Percentiles rank a stretch among this genome's conserved stretches.
Conservation (phyloP, 2,329 filamentous ascomycete species). For the Colletotrichum orchidophilum region DNA sequence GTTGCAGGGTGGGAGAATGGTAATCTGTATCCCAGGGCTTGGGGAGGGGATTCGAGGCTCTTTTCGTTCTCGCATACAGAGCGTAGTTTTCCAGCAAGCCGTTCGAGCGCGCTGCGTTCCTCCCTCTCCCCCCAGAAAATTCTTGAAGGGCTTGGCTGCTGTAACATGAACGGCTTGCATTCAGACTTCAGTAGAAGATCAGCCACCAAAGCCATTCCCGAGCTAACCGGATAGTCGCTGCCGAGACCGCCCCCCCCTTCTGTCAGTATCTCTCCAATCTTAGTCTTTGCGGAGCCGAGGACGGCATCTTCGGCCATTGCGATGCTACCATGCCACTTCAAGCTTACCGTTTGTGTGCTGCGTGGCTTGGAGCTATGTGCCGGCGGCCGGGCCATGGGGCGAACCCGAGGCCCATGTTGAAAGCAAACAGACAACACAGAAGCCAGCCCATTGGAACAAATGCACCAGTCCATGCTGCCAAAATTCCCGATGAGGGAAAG, state of each 20-base stretch:
- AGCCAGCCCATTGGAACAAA: background rate
- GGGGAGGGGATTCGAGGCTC: background rate
- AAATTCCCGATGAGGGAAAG: background rate
- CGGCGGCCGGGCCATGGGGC: constrained; percentile 8
- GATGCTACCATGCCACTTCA: background rate
- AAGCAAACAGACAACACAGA: background rate
- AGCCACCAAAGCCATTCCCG: background rate
- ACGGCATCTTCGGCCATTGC: background rate
- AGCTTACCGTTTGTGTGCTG: background rate
- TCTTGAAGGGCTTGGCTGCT: constrained; percentile 25
- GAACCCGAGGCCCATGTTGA: constrained; percentile 12
- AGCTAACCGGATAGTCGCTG: constrained; percentile 31
- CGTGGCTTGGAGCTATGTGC: background rate
- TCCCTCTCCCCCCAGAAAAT: background rate
- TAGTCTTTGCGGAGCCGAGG: background rate
- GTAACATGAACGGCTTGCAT: constrained; percentile 12
- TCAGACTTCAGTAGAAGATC: background rate
- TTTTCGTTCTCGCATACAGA: background rate
- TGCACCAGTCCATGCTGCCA: background rate
- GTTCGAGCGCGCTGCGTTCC: background rate
- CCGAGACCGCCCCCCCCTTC: constrained; percentile 10
- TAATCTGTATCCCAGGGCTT: background rate
- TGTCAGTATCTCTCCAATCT: background rate
- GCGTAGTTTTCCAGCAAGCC: background rate
- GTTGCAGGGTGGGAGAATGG: background rate